phyloP scores from a whole-genome alignment of 257 asterid species.

The Nyctanthes arbortristis region DNA sequence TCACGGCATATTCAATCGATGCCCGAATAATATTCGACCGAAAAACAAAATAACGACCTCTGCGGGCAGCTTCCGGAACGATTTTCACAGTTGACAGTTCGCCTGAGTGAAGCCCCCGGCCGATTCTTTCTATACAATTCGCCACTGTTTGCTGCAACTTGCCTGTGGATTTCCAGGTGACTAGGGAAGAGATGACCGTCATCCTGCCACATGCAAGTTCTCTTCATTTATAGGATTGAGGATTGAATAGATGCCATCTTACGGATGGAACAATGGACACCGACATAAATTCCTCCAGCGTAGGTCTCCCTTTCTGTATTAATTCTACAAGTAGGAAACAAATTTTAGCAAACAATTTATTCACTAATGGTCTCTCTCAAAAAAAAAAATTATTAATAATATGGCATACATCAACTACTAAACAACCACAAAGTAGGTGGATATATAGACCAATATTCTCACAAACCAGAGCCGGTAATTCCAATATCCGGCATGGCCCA shows the following conservation, averaged over 20 bases:
- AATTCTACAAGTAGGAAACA: no score
- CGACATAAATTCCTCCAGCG: no score
- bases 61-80: conserved; percentile 61
- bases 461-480: no score
- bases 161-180: no score
- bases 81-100: conserved; percentile 58
- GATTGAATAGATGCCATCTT: no score
- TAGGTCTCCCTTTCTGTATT: no score
- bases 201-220: no score
- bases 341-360: neutral
- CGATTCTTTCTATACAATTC: conserved; percentile 58
- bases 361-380: neutral
- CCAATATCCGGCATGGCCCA: no score
- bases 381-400: neutral
- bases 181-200: no score
- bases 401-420: neutral
- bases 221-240: no score
- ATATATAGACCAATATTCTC: neutral
- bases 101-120: conserved; percentile 88
- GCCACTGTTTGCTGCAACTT: conserved; percentile 78
- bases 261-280: no score
- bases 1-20: conserved; percentile 54
- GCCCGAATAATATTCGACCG: conserved; percentile 61
- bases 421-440: neutral
- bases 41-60: conserved; percentile 69